Evolutionary conservation across 768 basidiomycete genomes (phyloP), one percentile per base, ranked within the genome.

Genomic region (Chalciporus pseudorubinellus): DNA sequence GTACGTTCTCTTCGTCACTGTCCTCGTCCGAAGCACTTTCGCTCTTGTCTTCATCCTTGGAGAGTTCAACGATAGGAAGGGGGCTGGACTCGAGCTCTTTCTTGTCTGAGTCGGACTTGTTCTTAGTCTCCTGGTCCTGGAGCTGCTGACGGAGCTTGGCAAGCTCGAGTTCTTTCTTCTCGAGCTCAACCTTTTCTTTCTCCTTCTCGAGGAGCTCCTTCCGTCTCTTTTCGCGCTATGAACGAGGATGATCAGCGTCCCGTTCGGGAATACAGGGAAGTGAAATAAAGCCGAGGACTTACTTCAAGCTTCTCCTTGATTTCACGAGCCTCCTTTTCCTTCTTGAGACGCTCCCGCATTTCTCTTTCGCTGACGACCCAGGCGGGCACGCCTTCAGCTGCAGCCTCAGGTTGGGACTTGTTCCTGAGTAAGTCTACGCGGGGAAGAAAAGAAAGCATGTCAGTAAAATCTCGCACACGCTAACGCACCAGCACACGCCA

Each of bases 311-410:
- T 85, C 64, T 85, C 82, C 69, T 84, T 81, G 41, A 77, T 62
- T 62, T 88, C 87, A 39, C 80, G 74, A 21, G 77, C 84, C 63
- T 89, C 88, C 60, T 83, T 84, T 73, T 92, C 89, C 61, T 78
- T 77, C 72, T 79, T 77, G 53, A 91, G 71, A 58, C 84, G 78
- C 70, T 87, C 88, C 56, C 78, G 77, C 76, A 92, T 82, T 68
- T 83, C 81, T 56, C 87, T 79, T 72, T 92, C 90, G 46, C 76
- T 74, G 45, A 78, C 68, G 14, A 92, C 89, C 92, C 92, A 95
- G 34, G 72, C 77, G 1, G 74, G 75, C 19, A 83, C 84, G 12
- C 79, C 83, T 19, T 75, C 71, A 2, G 89, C 85, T 21, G 91
- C 90, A 2, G 77, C 74, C 61, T 91, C 86, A 3, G 92, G 91